Evolutionary conservation across 257 asterid genomes (phyloP).

Genomic region (Petunia axillaris): DNA sequence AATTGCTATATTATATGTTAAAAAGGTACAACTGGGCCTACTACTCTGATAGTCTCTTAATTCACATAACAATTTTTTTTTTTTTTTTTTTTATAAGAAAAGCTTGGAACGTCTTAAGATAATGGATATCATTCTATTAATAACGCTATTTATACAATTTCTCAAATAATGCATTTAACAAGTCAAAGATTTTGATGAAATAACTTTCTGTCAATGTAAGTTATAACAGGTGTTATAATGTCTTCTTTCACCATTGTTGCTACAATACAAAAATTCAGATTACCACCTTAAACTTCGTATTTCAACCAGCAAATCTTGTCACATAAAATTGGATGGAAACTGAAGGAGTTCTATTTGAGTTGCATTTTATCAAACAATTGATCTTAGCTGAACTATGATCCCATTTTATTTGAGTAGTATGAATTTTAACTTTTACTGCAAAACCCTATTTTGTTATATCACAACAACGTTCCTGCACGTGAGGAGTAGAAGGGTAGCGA

Average conservation of each 20-base stretch:
- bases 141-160: not conserved
- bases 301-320: not conserved
- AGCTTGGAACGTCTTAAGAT: not conserved
- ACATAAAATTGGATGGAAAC: not conserved
- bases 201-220: not conserved
- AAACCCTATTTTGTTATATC: not conserved
- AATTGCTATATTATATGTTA: not conserved
- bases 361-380: not conserved
- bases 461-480: constrained; percentile 15
- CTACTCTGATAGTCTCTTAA: not conserved
- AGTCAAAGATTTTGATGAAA: constrained; percentile 10
- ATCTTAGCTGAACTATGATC: not conserved
- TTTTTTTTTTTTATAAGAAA: not conserved
- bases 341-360: not conserved
- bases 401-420: not conserved
- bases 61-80: not conserved
- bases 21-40: not conserved
- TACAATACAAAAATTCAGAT: not conserved
- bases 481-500: not conserved
- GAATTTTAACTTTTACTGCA: not conserved
- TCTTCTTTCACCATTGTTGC: not conserved
- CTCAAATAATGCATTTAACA: constrained; percentile 10
- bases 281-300: not conserved
- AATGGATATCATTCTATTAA: not conserved
- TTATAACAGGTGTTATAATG: not conserved